Conservation (phyloP, 306 rosid genomes). For the Trichosanthes truncata region DNA sequence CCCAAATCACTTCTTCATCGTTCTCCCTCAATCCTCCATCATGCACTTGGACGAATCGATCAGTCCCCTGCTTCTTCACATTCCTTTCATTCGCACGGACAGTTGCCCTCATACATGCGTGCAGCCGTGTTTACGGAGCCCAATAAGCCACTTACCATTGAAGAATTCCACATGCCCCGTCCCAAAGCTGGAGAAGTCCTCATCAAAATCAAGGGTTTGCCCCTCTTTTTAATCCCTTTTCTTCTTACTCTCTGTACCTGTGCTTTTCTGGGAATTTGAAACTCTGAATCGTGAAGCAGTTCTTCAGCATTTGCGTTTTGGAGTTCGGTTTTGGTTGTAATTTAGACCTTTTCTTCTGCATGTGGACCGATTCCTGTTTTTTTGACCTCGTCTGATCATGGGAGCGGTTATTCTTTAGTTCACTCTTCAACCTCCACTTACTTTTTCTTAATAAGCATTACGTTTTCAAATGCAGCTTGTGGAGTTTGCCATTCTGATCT, state of each 20-base stretch:
- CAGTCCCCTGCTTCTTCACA: not conserved
- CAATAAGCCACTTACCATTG: conserved; percentile 72
- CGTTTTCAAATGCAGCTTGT: conserved; percentile 44
- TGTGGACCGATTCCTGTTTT: not conserved
- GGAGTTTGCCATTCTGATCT: conserved; percentile 99
- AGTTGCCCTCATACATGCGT: conserved; percentile 67
- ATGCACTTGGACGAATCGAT: not conserved
- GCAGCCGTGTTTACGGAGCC: conserved; percentile 76
- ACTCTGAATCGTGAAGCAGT: not conserved
- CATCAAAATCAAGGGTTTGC: conserved; percentile 62
- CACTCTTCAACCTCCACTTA: conserved; percentile 1
- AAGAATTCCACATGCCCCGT: conserved; percentile 73
- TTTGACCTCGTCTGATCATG: not conserved
- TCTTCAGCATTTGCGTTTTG: not conserved
- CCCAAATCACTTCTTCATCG: conserved; percentile 2
- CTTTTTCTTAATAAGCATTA: conserved; percentile 4
- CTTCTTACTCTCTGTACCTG: not conserved
- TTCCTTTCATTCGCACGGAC: conserved; percentile 24
- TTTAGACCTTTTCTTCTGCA: not conserved
- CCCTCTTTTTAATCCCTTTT: not conserved
- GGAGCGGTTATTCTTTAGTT: not conserved
- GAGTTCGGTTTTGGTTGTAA: not conserved
- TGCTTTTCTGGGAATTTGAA: not conserved
- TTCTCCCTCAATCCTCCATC: not conserved
- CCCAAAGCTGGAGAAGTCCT: conserved; percentile 88